These are phyloP conservation scores for Pilasporangium apinafurcum DNA, from an alignment of 352 stramenopile species.

Conservation along the genomic window DNA sequence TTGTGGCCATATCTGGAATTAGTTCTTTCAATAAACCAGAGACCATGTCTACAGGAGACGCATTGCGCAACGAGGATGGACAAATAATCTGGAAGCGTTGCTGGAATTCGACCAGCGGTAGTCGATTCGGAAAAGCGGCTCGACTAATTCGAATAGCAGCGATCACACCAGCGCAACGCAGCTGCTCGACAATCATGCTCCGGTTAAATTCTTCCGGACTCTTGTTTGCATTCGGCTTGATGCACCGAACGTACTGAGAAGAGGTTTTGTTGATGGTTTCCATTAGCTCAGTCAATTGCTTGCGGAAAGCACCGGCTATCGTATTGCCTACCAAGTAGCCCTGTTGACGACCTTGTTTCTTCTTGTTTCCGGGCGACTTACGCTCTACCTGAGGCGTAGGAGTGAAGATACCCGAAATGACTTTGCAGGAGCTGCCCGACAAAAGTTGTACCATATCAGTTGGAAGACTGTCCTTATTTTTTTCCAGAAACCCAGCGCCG, in stretches of 20 bases:
- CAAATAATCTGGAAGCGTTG: constrained; percentile 83
- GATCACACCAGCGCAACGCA: constrained; percentile 87
- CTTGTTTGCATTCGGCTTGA: constrained; percentile 90
- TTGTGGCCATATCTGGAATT: constrained; percentile 48
- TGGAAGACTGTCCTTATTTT: constrained; percentile 84
- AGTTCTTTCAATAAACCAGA: constrained; percentile 69
- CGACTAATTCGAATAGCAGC: constrained; percentile 86
- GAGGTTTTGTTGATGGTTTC: constrained; percentile 86
- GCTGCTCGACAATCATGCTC: constrained; percentile 83
- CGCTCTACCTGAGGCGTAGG: constrained; percentile 15
- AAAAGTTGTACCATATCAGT: constrained; percentile 76
- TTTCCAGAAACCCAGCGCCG: constrained; percentile 64
- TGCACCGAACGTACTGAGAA: constrained; percentile 86
- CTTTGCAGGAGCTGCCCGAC: constrained; percentile 42
- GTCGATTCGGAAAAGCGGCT: constrained; percentile 86
- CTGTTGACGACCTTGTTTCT: constrained; percentile 55
- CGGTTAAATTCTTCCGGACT: constrained; percentile 79
- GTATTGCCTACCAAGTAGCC: constrained; percentile 81
- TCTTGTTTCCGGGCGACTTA: constrained; percentile 15
- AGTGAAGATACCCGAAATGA: constrained; percentile 71
- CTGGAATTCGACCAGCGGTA: constrained; percentile 84
- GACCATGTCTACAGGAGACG: constrained; percentile 55
- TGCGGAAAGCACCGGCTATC: constrained; percentile 80
- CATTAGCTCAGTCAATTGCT: constrained; percentile 82
- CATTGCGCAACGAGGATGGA: constrained; percentile 51